phyloP scores from a whole-genome alignment of 176 grass and related monocot genomes.

The Musa acuminata region DNA sequence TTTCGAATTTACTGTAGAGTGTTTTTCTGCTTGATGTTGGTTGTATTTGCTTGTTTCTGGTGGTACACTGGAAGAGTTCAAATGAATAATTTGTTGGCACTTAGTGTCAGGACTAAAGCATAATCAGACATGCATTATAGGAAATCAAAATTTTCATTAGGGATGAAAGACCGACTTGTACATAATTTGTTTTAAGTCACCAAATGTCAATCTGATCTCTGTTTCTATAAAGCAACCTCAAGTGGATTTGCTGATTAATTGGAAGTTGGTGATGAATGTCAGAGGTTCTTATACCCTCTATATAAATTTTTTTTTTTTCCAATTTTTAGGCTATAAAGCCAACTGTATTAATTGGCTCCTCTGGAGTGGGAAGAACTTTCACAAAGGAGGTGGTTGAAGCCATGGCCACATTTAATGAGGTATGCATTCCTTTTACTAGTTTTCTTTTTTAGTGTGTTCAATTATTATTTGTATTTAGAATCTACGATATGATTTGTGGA shows the following conservation, averaged over 20 bases:
- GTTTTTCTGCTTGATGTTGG: too few relatives aligned
- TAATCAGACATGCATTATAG: not conserved
- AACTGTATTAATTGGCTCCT: conserved; percentile 57
- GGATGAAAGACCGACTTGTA: too few relatives aligned
- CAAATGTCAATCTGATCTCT: not conserved
- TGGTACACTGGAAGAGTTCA: too few relatives aligned
- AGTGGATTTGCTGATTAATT: not conserved
- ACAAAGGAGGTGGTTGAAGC: conserved; percentile 71
- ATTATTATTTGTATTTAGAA: not conserved
- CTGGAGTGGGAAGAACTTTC: conserved; percentile 80
- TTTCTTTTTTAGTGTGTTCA: not conserved
- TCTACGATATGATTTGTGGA: not conserved
- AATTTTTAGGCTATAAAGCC: conserved; percentile 56
- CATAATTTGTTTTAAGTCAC: not conserved
- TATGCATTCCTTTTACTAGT: conserved; percentile 14
- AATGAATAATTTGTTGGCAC: too few relatives aligned
- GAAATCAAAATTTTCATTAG: not conserved
- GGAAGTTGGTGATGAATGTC: not conserved
- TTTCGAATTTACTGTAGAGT: too few relatives aligned
- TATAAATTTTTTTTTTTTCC: conserved; percentile 5
- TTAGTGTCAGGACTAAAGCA: not conserved
- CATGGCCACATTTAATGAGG: conserved; percentile 78
- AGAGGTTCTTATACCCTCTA: not conserved
- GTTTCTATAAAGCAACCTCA: not conserved
- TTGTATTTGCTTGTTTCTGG: too few relatives aligned